Percentiles rank a stretch among this genome's conserved stretches.
These are phyloP conservation scores for Salix koriyanagi DNA, from an alignment of 345 rosid genomes.

Conservation along the genomic window DNA sequence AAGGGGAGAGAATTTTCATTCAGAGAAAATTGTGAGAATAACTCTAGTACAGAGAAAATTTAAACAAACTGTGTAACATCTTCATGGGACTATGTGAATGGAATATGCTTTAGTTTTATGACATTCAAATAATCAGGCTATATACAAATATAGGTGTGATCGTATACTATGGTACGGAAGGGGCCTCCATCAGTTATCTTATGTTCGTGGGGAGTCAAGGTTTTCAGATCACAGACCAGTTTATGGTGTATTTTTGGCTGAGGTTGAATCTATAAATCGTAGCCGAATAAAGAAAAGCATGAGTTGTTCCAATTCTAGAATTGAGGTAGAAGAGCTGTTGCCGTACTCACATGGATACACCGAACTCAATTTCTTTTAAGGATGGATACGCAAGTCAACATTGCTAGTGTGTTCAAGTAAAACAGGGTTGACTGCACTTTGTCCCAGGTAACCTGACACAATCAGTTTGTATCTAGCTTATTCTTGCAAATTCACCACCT, in stretches of 20 bases:
- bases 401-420: slow-evolving; percentile 1
- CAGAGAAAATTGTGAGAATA: background rate
- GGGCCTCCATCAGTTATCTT: slow-evolving; percentile 76
- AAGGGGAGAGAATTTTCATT: background rate
- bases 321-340: slow-evolving; percentile 84
- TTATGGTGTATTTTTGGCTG: slow-evolving; percentile 71
- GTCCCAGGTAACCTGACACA: slow-evolving; percentile 16
- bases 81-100: background rate
- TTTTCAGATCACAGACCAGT: slow-evolving; percentile 99
- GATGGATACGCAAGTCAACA: background rate
- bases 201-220: slow-evolving; percentile 95
- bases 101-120: background rate
- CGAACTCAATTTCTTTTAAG: slow-evolving; percentile 47
- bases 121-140: background rate
- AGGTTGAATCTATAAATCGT: slow-evolving; percentile 69
- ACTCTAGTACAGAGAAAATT: background rate
- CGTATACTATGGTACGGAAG: slow-evolving; percentile 94
- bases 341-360: slow-evolving; percentile 55
- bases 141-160: slow-evolving; percentile 68
- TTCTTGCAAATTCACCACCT: background rate
- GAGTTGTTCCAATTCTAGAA: slow-evolving; percentile 67
- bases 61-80: background rate
- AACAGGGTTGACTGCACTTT: background rate
- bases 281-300: slow-evolving; percentile 58
- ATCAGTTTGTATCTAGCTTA: background rate